Evolutionary conservation across 176 grass and related monocot species (phyloP).

Genomic region (Aegilops speltoides): DNA sequence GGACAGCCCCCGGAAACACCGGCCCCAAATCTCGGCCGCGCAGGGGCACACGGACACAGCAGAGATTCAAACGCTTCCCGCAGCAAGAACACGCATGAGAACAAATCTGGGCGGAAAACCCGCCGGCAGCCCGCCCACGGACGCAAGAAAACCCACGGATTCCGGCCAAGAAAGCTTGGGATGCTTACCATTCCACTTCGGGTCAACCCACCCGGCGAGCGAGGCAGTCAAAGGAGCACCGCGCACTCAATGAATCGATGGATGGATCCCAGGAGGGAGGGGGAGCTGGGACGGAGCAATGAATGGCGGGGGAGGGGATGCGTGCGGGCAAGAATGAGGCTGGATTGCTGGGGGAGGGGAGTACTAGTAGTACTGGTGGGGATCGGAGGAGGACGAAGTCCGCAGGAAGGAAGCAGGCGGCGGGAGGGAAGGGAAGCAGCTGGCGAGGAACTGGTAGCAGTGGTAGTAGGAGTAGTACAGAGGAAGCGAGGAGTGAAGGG

Average conservation of each 20-base stretch:
- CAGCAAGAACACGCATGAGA: background rate
- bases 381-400: slow-evolving; percentile 27
- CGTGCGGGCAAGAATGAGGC: background rate
- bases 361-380: background rate
- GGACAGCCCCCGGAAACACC: background rate
- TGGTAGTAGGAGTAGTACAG: background rate
- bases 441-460: background rate
- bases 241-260: background rate
- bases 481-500: background rate
- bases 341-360: background rate
- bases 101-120: background rate
- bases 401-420: background rate
- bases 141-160: background rate
- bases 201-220: background rate
- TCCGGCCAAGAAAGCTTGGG: background rate
- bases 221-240: background rate
- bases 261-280: background rate
- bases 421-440: background rate
- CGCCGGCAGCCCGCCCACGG: background rate
- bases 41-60: too few species aligned
- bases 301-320: background rate
- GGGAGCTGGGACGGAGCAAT: background rate
- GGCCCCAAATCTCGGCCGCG: slow-evolving; percentile 9
- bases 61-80: background rate
- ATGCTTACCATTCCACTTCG: background rate